Evolutionary conservation across 2,329 filamentous ascomycete genomes (phyloP).

Genomic region (Diaporthe ilicicola): DNA sequence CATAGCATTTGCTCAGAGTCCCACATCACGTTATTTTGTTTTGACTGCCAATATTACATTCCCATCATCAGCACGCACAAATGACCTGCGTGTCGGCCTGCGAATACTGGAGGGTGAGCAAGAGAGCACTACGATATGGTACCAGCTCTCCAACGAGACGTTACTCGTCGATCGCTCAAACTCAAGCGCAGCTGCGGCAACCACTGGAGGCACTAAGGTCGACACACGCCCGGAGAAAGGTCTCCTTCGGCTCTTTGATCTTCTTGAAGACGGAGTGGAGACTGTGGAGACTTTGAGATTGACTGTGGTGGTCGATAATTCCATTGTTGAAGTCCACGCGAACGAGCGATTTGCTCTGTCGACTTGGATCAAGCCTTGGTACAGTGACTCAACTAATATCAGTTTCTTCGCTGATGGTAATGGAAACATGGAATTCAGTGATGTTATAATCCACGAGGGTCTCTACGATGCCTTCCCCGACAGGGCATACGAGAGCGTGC

Average conservation of each 20-base stretch:
- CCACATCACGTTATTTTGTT: constrained; percentile 48
- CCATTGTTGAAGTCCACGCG: constrained; percentile 49
- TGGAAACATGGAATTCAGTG: constrained; percentile 42
- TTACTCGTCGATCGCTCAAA: constrained; percentile 51
- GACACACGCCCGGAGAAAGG: constrained; percentile 47
- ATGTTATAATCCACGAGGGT: constrained; percentile 46
- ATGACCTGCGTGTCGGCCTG: constrained; percentile 49
- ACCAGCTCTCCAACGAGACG: constrained; percentile 54
- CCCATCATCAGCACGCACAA: constrained; percentile 43
- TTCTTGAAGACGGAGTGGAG: constrained; percentile 40
- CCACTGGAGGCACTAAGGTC: constrained; percentile 45
- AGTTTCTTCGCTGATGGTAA: constrained; percentile 47
- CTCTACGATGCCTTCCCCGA: constrained; percentile 42
- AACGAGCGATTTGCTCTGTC: constrained; percentile 52
- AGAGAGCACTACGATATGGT: constrained; percentile 52
- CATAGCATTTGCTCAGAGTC: constrained; percentile 7
- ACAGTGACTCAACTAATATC: constrained; percentile 44
- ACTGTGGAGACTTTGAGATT: constrained; percentile 48
- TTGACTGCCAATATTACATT: constrained; percentile 48
- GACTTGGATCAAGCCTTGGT: constrained; percentile 52
- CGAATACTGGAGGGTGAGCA: constrained; percentile 48
- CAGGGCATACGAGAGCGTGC: background rate
- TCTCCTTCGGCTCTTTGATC: constrained; percentile 50
- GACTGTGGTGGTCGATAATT: constrained; percentile 51
- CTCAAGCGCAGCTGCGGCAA: constrained; percentile 49